phyloP scores from a whole-genome alignment of 495 filamentous ascomycete species.

The Podospora tetraspora region DNA sequence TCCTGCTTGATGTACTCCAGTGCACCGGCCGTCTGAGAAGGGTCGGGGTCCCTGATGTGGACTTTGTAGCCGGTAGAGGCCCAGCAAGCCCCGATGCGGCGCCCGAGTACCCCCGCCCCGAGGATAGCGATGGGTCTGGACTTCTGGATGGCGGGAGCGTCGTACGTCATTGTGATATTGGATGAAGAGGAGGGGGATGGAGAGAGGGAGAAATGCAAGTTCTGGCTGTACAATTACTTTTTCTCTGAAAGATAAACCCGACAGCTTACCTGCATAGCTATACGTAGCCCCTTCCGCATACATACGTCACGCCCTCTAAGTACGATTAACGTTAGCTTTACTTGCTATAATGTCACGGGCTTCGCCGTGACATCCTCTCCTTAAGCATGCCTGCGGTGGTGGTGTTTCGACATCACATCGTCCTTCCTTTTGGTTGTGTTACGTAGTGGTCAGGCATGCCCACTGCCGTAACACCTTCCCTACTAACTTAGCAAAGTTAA shows the following conservation, averaged over 20 bases:
- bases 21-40: constrained; percentile 22
- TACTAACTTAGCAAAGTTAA: too few relatives aligned
- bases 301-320: background rate
- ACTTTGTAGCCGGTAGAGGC: constrained; percentile 30
- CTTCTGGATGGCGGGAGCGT: constrained; percentile 13
- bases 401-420: too few relatives aligned
- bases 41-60: constrained; percentile 27
- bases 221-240: background rate
- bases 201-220: background rate
- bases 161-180: constrained; percentile 13
- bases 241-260: background rate
- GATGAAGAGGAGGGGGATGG: background rate
- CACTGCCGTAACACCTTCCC: too few relatives aligned
- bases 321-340: too few relatives aligned
- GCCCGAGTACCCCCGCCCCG: constrained; percentile 28
- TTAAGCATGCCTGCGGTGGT: too few relatives aligned
- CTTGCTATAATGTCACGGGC: too few relatives aligned
- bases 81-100: constrained; percentile 27
- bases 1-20: constrained; percentile 23
- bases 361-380: too few relatives aligned
- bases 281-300: background rate
- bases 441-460: too few relatives aligned
- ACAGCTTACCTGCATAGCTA: background rate
- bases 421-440: too few relatives aligned
- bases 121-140: constrained; percentile 18